Evolutionary conservation across 225 moss, liverwort and hornwort genomes (phyloP).

Genomic region (Bryum argenteum): DNA sequence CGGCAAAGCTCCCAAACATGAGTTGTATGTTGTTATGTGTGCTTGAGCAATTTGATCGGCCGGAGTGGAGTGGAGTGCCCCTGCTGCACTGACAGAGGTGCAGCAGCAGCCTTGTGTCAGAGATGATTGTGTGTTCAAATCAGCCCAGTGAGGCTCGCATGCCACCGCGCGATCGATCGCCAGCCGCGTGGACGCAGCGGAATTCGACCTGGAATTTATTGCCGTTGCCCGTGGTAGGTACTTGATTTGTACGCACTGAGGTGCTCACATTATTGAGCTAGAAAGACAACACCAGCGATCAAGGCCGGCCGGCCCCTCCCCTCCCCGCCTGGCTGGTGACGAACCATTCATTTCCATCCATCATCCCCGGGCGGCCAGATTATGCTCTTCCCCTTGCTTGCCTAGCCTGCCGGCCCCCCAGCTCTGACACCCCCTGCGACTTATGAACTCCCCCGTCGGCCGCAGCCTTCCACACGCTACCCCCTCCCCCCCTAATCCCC

Average conservation of each 20-base stretch:
- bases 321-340: constrained; percentile 6
- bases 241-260: constrained; percentile 47
- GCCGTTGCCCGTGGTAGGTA: constrained; percentile 42
- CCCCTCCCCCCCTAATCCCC: no score
- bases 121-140: constrained; percentile 39
- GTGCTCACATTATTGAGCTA: constrained; percentile 43
- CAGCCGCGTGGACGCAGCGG: constrained; percentile 42
- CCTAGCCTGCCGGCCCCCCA: neutral
- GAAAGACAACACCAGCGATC: constrained; percentile 45
- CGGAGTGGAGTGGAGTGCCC: no score
- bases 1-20: no score
- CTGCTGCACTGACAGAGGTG: constrained; percentile 11
- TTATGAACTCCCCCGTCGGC: neutral
- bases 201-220: constrained; percentile 26
- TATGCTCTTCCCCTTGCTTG: neutral
- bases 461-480: neutral
- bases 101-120: constrained; percentile 21
- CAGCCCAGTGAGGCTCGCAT: neutral
- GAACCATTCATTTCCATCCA: constrained; percentile 13
- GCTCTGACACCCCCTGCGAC: constrained; percentile 22
- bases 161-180: neutral
- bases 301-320: neutral
- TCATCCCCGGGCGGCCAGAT: no score
- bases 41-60: no score
- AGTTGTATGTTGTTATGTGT: no score